Evolutionary conservation across 495 filamentous ascomycete genomes (phyloP), one percentile per base, ranked within the genome.

Genomic region (Aspergillus biplanus): DNA sequence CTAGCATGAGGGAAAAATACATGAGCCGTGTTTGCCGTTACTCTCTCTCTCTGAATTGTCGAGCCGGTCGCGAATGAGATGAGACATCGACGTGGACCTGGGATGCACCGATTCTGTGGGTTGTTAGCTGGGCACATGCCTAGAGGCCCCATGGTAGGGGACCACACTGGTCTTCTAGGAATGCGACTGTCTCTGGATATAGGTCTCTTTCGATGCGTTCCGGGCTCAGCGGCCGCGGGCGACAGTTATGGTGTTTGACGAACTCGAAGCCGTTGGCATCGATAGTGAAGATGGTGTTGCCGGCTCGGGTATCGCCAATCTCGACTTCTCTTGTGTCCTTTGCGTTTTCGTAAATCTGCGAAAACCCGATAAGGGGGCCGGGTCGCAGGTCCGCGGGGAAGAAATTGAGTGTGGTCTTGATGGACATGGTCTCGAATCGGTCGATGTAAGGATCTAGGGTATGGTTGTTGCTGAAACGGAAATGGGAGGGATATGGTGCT

Each of bases 291-390:
- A 44, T 3, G 39, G 39, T 44, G 3, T 44, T 44, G 39, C 39
- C 3, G 39, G 39, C 39, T 44, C 39, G 39, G 1, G 39, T 44
- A 44, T 44, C 39, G 1, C 39, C 1, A 44, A 44, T 44, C 39
- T 44, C 39, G 39, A 44, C 39, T 44, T 44, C 39, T 44, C 39
- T 44, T 44, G 39, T 44, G 39, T 44, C 39, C 39, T 44, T 44
- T 44, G 39, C 39, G 3, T 44, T 44, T 1, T 44, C 39, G 39
- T 44, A 44, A 44, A 44, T 1, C 39, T 44, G 39, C 1, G 39
- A 44, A 44, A 44, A 44, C 1, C 39, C 39, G 3, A 44, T 44
- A 44, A 44, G 1, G 39, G 39, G 39, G 39, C 39, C 39, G 1
- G 39, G 39, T 3, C 39, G 39, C 39, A 44, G 39, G 39, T 44